These are phyloP conservation scores for Globisporangium viniferum DNA, from an alignment of 352 stramenopile genomes.

Conservation along the genomic window DNA sequence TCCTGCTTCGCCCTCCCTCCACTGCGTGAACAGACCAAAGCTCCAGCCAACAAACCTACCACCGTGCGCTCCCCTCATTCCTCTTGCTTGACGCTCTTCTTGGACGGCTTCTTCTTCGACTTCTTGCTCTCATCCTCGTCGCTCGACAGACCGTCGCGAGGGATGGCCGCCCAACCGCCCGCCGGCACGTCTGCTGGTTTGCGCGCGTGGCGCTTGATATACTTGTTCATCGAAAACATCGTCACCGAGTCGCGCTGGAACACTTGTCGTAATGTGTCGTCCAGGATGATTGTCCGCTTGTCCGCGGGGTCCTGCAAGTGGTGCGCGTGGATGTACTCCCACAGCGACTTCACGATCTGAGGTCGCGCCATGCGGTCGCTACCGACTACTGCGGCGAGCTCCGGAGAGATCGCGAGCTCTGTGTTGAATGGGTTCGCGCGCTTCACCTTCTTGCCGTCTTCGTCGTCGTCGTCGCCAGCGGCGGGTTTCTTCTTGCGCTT, in stretches of 20 bases:
- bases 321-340: conserved; percentile 95
- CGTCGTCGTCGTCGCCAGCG: conserved; percentile 30
- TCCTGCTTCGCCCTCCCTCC: background rate
- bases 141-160: conserved; percentile 71
- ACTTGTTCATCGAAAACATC: conserved; percentile 91
- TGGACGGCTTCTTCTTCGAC: conserved; percentile 23
- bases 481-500: conserved; percentile 52
- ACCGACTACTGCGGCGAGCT: conserved; percentile 75
- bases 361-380: conserved; percentile 83
- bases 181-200: conserved; percentile 63
- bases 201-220: conserved; percentile 81
- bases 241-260: conserved; percentile 85
- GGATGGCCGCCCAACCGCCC: conserved; percentile 69
- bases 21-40: background rate
- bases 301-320: conserved; percentile 94
- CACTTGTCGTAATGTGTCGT: conserved; percentile 80
- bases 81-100: conserved; percentile 6
- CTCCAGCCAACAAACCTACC: background rate
- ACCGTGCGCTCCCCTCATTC: background rate
- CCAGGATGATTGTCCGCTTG: conserved; percentile 91
- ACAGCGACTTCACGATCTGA: conserved; percentile 93
- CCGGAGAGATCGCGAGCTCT: conserved; percentile 73
- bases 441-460: conserved; percentile 51
- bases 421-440: conserved; percentile 67
- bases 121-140: conserved; percentile 73